Conservation (phyloP, 148 eudicot genomes). For the Cornus controversa region DNA sequence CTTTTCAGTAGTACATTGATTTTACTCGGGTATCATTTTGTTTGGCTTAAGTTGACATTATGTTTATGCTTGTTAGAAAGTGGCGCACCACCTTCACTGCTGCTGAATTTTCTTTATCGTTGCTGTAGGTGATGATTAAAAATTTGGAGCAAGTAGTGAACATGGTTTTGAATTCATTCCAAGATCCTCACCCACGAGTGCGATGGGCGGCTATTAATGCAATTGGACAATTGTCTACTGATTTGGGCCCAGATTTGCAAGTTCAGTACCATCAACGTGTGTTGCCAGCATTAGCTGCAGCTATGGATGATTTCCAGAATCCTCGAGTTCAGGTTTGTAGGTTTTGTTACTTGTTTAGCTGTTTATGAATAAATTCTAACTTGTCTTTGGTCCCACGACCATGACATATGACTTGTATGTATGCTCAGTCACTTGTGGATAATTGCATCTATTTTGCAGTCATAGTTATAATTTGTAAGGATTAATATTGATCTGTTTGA, state of each 20-base stretch:
- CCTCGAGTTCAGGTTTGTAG: conserved; percentile 87
- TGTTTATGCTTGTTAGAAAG: background rate
- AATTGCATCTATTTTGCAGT: background rate
- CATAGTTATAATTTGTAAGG: too few species aligned
- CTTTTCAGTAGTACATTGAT: background rate
- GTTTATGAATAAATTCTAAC: background rate
- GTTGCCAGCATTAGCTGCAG: conserved; percentile 78
- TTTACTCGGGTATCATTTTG: background rate
- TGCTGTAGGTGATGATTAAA: conserved; percentile 77
- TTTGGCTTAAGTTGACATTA: background rate
- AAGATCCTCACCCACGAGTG: conserved; percentile 92
- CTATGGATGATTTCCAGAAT: conserved; percentile 97
- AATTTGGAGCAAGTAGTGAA: conserved; percentile 85
- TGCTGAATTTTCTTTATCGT: background rate
- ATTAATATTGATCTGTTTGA: background rate
- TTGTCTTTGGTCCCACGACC: background rate
- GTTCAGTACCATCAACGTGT: conserved; percentile 74
- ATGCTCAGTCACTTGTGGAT: background rate
- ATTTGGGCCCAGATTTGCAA: conserved; percentile 95
- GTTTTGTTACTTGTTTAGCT: background rate
- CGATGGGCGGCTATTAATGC: conserved; percentile 99
- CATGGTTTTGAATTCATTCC: conserved; percentile 83
- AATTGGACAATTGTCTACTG: conserved; percentile 92
- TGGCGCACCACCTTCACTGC: background rate
- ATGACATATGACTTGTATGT: background rate